Evolutionary conservation across 208 protist genomes (phyloP).

Genomic region (Acanthamoeba castellanii): DNA sequence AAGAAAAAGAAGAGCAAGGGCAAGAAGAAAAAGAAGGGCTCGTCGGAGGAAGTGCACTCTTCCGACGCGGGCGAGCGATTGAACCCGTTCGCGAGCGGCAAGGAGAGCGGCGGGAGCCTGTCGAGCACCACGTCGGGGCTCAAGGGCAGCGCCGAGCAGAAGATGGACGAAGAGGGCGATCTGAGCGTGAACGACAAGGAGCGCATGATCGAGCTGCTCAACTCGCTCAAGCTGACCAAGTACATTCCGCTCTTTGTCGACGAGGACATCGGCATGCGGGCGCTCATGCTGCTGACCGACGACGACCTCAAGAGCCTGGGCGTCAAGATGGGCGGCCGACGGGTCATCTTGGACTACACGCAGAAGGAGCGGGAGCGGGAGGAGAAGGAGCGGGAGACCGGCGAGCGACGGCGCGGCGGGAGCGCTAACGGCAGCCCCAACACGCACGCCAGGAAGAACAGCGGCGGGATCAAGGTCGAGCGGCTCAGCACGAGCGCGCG

Average conservation of each 20-base stretch:
- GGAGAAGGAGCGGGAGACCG: background rate
- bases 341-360: slow-evolving; percentile 47
- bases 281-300: slow-evolving; percentile 48
- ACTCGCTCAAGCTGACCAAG: slow-evolving; percentile 3
- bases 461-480: background rate
- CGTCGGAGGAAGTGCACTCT: background rate
- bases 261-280: slow-evolving; percentile 68
- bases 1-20: slow-evolving; percentile 62
- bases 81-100: background rate
- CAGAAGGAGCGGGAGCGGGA: slow-evolving; percentile 48
- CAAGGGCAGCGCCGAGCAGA: background rate
- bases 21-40: slow-evolving; percentile 39
- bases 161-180: background rate
- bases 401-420: background rate
- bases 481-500: background rate
- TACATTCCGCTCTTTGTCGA: slow-evolving; percentile 57
- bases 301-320: slow-evolving; percentile 68
- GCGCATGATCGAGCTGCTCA: slow-evolving; percentile 40
- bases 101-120: background rate
- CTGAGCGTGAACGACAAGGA: slow-evolving; percentile 52
- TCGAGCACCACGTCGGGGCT: background rate
- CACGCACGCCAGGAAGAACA: background rate
- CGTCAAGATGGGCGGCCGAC: slow-evolving; percentile 27
- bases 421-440: background rate
- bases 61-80: background rate